Evolutionary conservation across 2,329 filamentous ascomycete genomes (phyloP).

Genomic region (Cordyceps militaris): DNA sequence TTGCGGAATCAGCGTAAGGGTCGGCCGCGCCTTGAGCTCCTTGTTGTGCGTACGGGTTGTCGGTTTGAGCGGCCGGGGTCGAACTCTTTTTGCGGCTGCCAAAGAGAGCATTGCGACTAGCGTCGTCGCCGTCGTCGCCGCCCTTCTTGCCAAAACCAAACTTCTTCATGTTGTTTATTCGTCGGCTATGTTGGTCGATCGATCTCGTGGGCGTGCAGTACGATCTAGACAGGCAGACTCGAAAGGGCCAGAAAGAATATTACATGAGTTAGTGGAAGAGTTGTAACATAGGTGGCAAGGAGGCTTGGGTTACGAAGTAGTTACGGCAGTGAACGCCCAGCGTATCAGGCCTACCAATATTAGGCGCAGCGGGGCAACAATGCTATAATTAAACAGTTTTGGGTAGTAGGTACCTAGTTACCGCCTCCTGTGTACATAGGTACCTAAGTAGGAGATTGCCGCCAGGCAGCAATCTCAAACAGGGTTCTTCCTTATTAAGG

Average conservation of each 20-base stretch:
- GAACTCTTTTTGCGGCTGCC: constrained; percentile 43
- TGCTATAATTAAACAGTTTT: background rate
- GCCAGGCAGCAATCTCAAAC: background rate
- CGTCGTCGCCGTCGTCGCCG: constrained; percentile 40
- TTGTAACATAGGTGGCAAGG: background rate
- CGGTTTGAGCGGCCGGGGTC: constrained; percentile 35
- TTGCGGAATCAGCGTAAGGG: constrained; percentile 45
- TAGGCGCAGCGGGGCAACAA: background rate
- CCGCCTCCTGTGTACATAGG: background rate
- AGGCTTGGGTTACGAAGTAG: constrained; percentile 2
- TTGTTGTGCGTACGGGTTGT: constrained; percentile 53
- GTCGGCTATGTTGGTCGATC: background rate
- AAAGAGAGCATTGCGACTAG: constrained; percentile 45
- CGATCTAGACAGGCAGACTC: background rate
- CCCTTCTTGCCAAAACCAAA: constrained; percentile 53
- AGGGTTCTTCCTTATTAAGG: background rate
- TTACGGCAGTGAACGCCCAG: background rate
- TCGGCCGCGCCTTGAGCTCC: constrained; percentile 35
- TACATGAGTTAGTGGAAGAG: background rate
- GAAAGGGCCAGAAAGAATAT: background rate
- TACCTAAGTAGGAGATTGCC: background rate
- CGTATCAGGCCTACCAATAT: constrained; percentile 3
- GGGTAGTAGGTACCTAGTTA: background rate
- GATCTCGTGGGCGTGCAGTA: background rate
- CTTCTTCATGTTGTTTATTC: constrained; percentile 43